Conservation (phyloP, 495 filamentous ascomycete genomes). For the Echria macrotheca region DNA sequence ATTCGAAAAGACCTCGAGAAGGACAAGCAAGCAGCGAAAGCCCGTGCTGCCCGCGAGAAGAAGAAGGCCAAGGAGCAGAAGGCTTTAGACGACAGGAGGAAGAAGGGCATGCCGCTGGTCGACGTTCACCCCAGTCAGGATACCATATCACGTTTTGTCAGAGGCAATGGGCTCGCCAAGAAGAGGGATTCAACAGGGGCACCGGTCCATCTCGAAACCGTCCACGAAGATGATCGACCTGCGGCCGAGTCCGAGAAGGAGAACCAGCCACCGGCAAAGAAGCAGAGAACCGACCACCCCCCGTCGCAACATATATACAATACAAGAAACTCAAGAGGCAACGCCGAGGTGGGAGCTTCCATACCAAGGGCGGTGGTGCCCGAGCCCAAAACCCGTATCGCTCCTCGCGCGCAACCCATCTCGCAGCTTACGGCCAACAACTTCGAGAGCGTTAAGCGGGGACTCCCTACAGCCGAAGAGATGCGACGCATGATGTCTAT, state of each 20-base stretch:
- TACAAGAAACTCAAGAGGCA: neutral
- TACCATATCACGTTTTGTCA: conserved; percentile 38
- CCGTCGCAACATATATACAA: neutral
- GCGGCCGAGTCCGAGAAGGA: conserved; percentile 6
- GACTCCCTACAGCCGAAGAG: too few species aligned
- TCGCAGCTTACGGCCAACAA: too few species aligned
- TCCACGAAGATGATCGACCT: conserved; percentile 8
- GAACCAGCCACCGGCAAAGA: neutral
- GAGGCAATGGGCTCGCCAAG: conserved; percentile 21
- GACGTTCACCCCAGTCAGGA: conserved; percentile 38
- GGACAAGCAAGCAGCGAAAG: conserved; percentile 33
- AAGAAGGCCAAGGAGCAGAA: conserved; percentile 38
- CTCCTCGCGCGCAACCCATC: too few species aligned
- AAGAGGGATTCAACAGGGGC: conserved; percentile 21
- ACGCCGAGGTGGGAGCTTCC: too few species aligned
- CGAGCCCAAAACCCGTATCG: too few species aligned
- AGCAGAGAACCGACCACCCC: neutral
- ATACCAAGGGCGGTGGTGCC: too few species aligned
- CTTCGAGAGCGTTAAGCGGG: too few species aligned
- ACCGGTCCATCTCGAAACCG: conserved; percentile 6
- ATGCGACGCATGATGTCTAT: too few species aligned
- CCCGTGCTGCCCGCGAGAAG: conserved; percentile 35
- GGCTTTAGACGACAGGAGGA: conserved; percentile 32
- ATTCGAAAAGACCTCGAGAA: conserved; percentile 41
- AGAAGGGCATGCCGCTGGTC: conserved; percentile 37